Base-by-base conservation (phyloP, 2,329 filamentous ascomycete genomes). In the Pestalotiopsis sp. region DNA sequence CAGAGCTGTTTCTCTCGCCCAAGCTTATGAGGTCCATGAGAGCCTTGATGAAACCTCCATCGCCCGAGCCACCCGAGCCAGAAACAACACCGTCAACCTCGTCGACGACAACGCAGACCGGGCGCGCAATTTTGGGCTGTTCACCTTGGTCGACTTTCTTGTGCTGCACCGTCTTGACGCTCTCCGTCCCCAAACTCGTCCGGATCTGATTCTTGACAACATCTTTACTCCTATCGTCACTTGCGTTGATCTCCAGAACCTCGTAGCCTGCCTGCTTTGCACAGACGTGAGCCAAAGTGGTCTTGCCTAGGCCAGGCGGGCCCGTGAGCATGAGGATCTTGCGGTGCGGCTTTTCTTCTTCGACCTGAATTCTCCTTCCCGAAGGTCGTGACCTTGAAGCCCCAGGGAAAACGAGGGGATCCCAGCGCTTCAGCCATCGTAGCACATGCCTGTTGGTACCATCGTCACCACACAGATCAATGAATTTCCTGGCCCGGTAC, bases 231-330 rank as follows among this genome's bases (percentile, higher is more conserved):
- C 96, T 88, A 77, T 99, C 97, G 77, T 99, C 96, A 75, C 95
- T 98, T 9, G 97, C 96, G 75, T 99, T 99, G 81, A 99, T 97
- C 78, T 99, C 96, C 77, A 98, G 88, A 1, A 97, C 93, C 76
- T 98, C 96, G 75, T 99, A 99, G 0, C 96, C 96, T 4, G 96
- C 96, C 80, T 99, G 96, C 73, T 87, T 91, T 0, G 97, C 97
- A 78, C 96, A 98, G 0, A 99, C 96, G 80, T 99, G 96, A 1
- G 96, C 96, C 62, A 99, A 80, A 0, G 96, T 99, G 0, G 96
- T 99, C 83, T 99, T 99, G 36, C 96, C 96, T 12, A 99, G 84
- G 2, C 96, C 96, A 0, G 96, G 96, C 0, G 96, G 94, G 0
- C 96, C 97, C 0, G 95, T 95, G 17, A 99, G 83, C 76, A 99